A percentile compares a stretch with the other conserved stretches of the same genome.
These are phyloP conservation scores for sorghum (Sorghum bicolor) DNA, from an alignment of 176 grass and related monocot species.

Conservation along the genomic window DNA sequence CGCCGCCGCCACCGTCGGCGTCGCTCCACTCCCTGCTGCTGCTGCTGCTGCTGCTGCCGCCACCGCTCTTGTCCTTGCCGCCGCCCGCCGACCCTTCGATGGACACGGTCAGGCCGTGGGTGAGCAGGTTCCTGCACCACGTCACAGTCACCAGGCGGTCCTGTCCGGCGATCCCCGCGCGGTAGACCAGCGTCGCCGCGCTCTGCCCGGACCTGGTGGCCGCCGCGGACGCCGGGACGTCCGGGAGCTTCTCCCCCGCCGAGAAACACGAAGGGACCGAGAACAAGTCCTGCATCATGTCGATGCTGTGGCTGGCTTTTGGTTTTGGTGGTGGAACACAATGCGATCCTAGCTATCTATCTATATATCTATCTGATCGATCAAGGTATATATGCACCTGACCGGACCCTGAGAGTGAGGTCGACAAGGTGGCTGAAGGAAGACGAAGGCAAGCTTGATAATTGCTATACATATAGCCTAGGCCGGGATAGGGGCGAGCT, in stretches of 20 bases:
- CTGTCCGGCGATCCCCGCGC: constrained; percentile 50
- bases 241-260: constrained; percentile 53
- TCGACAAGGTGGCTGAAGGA: not conserved
- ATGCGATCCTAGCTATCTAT: not conserved
- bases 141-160: constrained; percentile 67
- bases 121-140: constrained; percentile 84
- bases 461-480: constrained; percentile 33
- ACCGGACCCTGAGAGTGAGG: not conserved
- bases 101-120: constrained; percentile 71
- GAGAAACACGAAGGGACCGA: constrained; percentile 78
- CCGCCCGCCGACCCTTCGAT: constrained; percentile 49
- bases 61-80: constrained; percentile 43
- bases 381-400: not conserved
- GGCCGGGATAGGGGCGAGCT: not conserved
- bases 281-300: constrained; percentile 74
- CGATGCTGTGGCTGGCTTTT: not conserved
- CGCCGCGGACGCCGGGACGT: constrained; percentile 21
- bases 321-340: not conserved
- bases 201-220: constrained; percentile 50
- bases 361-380: not conserved
- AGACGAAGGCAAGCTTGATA: not conserved
- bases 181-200: constrained; percentile 58
- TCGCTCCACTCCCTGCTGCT: constrained; percentile 22
- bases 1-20: not conserved
- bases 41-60: not conserved